Base-by-base conservation (phyloP, 2,329 filamentous ascomycete genomes). In the Cladorrhinum sp. region DNA sequence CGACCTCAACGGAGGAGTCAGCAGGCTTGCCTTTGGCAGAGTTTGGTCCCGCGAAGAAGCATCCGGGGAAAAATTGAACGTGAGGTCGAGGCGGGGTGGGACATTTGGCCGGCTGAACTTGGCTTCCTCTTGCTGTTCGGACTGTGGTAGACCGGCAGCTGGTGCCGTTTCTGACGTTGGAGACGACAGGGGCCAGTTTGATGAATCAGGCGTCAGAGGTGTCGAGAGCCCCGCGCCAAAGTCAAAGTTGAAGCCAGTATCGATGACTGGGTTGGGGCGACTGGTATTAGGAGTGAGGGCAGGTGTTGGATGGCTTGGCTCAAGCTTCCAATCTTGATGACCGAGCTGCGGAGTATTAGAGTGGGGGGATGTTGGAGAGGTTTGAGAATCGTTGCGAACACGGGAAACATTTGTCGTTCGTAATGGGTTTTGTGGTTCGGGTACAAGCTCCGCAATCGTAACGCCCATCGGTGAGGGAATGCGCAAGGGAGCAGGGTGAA, bases 161-260 rank as follows among this genome's bases (percentile, higher is more conserved):
- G 53, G 52, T 6, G 36, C 32, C 16, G 20, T 36, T 12, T 59
- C 61, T 13, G n/a, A 25, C 2, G 55, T 57, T 4, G 66, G 61
- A 8, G 66, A 63, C 10, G 51, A 48, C 22, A 66, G 27, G 4
- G 65, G 63, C 66, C 65, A 69, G 25, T 45, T 66, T 2, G 64
- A 60, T 3, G 68, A 66, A 49, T 65, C 66, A 2, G 67, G 62
- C 2, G 66, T 68, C 0, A 65, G 64, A 1, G 66, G 67, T 1
- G 59, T 64, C 20, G 23, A 57, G 38, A 32, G 23, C 18, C 45
- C n/a, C 22, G 63, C 54, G 41, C 61, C 63, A 53, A 69, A 68
- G 61, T 68, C 66, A 45, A 69, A 69, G 20, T 68, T 67, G 64
- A 69, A 69, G 29, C 67, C 66, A 2, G 63, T 62, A 32, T 66